phyloP scores from a whole-genome alignment of 1,284 basidiomycete genomes.

The Thecaphora frezii region DNA sequence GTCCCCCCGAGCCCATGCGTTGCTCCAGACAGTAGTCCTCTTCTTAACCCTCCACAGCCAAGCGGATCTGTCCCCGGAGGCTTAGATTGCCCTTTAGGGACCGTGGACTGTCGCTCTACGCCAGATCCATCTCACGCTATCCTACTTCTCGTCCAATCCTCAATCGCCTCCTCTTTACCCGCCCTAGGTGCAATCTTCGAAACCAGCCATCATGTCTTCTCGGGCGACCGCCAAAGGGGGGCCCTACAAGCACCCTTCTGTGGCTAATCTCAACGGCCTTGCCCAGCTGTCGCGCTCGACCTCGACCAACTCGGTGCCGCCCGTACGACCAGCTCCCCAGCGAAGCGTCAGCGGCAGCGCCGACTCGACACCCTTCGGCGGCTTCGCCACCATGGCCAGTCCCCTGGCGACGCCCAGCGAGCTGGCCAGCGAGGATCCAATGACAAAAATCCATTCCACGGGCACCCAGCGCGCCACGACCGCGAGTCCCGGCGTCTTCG shows the following conservation, averaged over 20 bases:
- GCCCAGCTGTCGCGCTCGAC: neutral
- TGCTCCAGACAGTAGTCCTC: no score
- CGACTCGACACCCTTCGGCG: slow-evolving; percentile 1
- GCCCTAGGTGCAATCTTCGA: no score
- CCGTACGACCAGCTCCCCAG: slow-evolving; percentile 3
- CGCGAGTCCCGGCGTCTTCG: slow-evolving; percentile 4
- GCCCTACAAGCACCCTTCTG: neutral
- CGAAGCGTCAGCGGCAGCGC: slow-evolving; percentile 24
- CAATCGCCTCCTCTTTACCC: no score
- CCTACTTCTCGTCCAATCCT: no score
- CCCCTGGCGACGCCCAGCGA: slow-evolving; percentile 1
- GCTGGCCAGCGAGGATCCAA: neutral
- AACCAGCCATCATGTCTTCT: neutral
- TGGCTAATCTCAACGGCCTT: neutral
- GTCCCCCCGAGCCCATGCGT: no score
- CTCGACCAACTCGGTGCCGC: neutral
- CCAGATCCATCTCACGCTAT: no score
- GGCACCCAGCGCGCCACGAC: slow-evolving; percentile 4
- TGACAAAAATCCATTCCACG: neutral
- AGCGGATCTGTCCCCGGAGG: no score
- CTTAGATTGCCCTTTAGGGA: no score
- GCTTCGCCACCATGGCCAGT: slow-evolving; percentile 8
- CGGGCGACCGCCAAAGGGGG: neutral
- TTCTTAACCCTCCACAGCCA: no score
- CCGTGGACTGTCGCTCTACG: no score